Evolutionary conservation across 2,329 filamentous ascomycete genomes (phyloP).

Genomic region (Coniochaeta sp.): DNA sequence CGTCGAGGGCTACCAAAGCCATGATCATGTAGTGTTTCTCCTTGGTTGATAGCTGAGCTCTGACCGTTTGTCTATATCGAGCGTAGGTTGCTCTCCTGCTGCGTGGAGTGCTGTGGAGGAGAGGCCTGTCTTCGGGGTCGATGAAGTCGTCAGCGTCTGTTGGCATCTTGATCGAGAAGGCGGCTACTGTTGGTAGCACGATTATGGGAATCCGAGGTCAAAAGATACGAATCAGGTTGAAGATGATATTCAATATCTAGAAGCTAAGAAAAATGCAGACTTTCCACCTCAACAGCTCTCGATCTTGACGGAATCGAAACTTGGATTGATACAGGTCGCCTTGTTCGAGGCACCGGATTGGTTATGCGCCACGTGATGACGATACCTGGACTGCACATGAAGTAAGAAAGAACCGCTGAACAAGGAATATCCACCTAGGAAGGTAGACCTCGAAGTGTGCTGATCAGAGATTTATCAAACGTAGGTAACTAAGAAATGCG

Average conservation of each 20-base stretch:
- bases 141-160: not conserved
- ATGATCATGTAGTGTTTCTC: constrained; percentile 38
- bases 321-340: not conserved
- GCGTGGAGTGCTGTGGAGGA: not conserved
- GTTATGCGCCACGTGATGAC: not conserved
- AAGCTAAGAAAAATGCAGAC: not conserved
- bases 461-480: not conserved
- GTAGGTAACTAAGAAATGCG: not conserved
- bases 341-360: not conserved
- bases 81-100: not conserved
- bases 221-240: too few species aligned
- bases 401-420: not conserved
- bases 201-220: too few species aligned
- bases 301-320: not conserved
- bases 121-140: not conserved
- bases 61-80: not conserved
- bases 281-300: not conserved
- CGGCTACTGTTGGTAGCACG: not conserved
- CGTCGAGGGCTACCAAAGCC: constrained; percentile 35
- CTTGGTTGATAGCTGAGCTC: constrained; percentile 12
- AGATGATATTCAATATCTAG: not conserved
- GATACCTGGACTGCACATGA: not conserved
- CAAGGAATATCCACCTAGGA: too few species aligned
- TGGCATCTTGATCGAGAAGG: not conserved
- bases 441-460: not conserved